These are phyloP conservation scores for Vigna radiata DNA, from an alignment of 306 rosid genomes.

Conservation along the genomic window DNA sequence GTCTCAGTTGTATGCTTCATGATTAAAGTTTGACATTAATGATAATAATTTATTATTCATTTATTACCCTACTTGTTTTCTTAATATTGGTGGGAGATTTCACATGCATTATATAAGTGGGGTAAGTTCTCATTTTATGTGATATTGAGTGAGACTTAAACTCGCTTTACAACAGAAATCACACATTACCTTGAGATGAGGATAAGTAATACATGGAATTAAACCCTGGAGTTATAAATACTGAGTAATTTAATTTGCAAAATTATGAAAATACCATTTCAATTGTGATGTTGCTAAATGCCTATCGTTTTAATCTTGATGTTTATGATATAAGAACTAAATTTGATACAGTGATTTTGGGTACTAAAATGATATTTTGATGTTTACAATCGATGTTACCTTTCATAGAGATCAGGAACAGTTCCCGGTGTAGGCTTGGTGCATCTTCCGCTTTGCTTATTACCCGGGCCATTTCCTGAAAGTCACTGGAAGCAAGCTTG, in stretches of 20 bases:
- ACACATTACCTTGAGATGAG: no score
- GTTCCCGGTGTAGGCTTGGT: slow-evolving; percentile 91
- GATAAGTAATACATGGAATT: background rate
- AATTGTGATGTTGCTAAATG: background rate
- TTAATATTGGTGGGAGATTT: background rate
- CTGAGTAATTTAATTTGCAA: background rate
- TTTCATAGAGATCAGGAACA: slow-evolving; percentile 70
- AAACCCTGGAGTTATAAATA: background rate
- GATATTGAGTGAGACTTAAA: no score
- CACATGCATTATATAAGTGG: no score
- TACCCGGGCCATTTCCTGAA: slow-evolving; percentile 76
- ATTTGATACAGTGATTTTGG: background rate
- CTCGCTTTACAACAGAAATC: no score
- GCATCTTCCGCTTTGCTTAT: slow-evolving; percentile 78
- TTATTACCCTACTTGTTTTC: background rate
- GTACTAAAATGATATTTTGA: background rate
- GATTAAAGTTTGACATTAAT: background rate
- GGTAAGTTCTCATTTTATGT: no score
- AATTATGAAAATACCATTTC: background rate
- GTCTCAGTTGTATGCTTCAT: background rate
- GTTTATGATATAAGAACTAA: background rate
- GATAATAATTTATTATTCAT: background rate
- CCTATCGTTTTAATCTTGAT: background rate
- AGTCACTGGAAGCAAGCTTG: slow-evolving; percentile 74
- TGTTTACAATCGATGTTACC: slow-evolving; percentile 14